These are phyloP conservation scores for Cryptococcus sp. DNA, from an alignment of 1,284 basidiomycete species.

Conservation along the genomic window DNA sequence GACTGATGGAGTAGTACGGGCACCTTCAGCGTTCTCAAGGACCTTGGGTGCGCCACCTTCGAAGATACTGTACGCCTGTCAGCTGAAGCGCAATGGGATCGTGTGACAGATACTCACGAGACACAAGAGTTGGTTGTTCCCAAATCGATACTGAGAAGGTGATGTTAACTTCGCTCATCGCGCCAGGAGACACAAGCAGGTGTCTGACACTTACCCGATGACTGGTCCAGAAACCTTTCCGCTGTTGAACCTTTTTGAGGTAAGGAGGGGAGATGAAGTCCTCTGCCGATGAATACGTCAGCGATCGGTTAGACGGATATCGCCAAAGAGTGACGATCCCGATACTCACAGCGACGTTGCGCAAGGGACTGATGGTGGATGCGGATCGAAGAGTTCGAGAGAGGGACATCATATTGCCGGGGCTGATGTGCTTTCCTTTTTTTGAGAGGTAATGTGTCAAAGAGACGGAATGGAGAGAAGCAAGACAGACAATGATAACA, in stretches of 20 bases:
- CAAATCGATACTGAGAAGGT: conserved; percentile 53
- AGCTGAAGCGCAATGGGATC: not conserved
- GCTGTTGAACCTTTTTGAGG: conserved; percentile 53
- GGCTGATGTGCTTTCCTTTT: not conserved
- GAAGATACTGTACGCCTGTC: conserved; percentile 61
- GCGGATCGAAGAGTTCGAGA: conserved; percentile 16
- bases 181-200: not conserved
- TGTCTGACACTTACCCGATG: conserved; percentile 40
- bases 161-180: not conserved
- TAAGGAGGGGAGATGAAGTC: conserved; percentile 35
- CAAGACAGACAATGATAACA: conserved; percentile 1
- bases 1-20: conserved; percentile 95
- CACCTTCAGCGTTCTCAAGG: conserved; percentile 97
- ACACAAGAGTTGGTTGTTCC: conserved; percentile 79
- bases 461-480: not conserved
- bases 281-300: conserved; percentile 25
- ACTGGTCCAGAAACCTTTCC: conserved; percentile 57
- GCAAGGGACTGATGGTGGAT: conserved; percentile 15
- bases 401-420: conserved; percentile 15
- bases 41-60: conserved; percentile 93
- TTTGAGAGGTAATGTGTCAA: not conserved
- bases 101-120: conserved; percentile 52
- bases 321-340: conserved; percentile 1
- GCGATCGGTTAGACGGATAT: not conserved
- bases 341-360: conserved; percentile 19